Percentiles rank a stretch among this genome's conserved stretches.
phyloP scores from a whole-genome alignment of 139 green algal species.

The Chlamydomonas schloesseri region DNA sequence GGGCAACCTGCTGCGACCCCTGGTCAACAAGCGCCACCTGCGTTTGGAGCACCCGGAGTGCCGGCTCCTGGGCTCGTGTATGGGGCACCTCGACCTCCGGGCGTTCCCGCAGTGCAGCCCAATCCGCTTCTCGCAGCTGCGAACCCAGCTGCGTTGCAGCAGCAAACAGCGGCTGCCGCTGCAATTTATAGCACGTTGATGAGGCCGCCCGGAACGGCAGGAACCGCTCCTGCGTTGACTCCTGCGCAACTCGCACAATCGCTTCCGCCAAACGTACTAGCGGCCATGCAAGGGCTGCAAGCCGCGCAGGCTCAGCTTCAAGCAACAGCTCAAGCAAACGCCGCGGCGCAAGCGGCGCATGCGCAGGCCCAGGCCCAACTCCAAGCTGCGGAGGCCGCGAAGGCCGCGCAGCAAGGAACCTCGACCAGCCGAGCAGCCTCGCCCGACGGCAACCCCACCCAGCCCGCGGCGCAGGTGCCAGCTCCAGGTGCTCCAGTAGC shows the following conservation, averaged over 20 bases:
- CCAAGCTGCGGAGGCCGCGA: conserved; percentile 28
- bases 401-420: conserved; percentile 21
- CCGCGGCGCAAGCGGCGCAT: conserved; percentile 3
- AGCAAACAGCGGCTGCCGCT: conserved; percentile 23
- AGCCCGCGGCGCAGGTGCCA: background rate
- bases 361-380: conserved; percentile 30
- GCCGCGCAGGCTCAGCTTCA: conserved; percentile 35
- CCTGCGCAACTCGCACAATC: background rate
- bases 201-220: conserved; percentile 5
- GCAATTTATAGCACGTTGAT: conserved; percentile 19
- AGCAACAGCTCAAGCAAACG: conserved; percentile 27
- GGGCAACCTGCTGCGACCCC: too few species aligned
- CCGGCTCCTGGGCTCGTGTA: too few species aligned
- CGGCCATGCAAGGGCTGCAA: conserved; percentile 32
- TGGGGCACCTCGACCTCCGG: too few species aligned
- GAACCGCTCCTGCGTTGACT: background rate
- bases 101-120: too few species aligned
- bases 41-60: too few species aligned
- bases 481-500: too few species aligned
- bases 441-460: background rate
- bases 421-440: background rate
- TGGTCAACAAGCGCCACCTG: too few species aligned
- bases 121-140: too few species aligned
- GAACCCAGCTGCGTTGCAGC: background rate
- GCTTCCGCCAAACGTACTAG: conserved; percentile 20